phyloP scores from a whole-genome alignment of 1,284 basidiomycete genomes.

The Irpex sp. region DNA sequence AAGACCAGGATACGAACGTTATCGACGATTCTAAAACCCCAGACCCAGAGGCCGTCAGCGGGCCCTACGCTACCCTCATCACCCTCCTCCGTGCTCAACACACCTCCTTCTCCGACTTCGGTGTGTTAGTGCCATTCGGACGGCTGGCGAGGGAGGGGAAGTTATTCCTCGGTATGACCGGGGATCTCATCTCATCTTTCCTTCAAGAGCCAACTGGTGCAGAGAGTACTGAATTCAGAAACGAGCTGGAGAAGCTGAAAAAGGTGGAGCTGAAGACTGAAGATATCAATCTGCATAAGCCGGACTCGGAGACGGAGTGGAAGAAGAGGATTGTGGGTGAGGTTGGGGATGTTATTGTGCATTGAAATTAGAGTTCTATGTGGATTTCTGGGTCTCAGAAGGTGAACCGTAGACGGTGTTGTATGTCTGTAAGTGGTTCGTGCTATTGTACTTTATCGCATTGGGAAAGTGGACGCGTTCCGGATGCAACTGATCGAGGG shows the following conservation, averaged over 20 bases:
- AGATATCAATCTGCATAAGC: slow-evolving; percentile 24
- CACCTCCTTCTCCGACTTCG: slow-evolving; percentile 58
- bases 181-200: slow-evolving; percentile 44
- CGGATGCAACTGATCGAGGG: too few species aligned
- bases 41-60: neutral
- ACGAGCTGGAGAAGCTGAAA: slow-evolving; percentile 26
- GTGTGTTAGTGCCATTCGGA: slow-evolving; percentile 32
- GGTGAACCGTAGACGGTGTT: neutral
- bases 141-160: slow-evolving; percentile 18
- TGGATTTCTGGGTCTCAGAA: neutral
- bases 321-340: slow-evolving; percentile 39
- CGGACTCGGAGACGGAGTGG: slow-evolving; percentile 19
- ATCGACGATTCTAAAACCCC: neutral
- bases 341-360: slow-evolving; percentile 46
- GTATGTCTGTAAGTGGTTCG: neutral
- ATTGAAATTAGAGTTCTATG: slow-evolving; percentile 16
- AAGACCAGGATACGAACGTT: neutral
- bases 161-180: slow-evolving; percentile 37
- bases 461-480: too few species aligned
- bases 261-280: slow-evolving; percentile 42
- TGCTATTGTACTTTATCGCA: too few species aligned
- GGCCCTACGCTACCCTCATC: slow-evolving; percentile 1
- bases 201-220: slow-evolving; percentile 20
- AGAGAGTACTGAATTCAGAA: slow-evolving; percentile 21
- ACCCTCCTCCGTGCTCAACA: slow-evolving; percentile 43